Base-by-base conservation (phyloP, 2,329 filamentous ascomycete species). In the Paracoccidioides brasiliensis region DNA sequence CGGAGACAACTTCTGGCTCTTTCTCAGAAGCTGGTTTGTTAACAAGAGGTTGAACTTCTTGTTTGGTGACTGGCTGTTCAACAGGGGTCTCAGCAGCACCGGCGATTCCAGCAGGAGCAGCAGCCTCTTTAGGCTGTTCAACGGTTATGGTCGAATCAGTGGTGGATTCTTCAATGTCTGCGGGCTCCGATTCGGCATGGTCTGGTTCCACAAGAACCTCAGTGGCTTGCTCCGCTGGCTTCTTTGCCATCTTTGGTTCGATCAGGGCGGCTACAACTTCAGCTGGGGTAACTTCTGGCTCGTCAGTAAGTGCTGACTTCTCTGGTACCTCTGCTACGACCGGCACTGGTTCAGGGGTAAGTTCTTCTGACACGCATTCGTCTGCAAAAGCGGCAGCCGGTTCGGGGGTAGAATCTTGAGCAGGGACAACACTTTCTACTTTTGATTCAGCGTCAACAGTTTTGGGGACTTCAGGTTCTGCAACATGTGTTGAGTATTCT, bases 371-470 rank as follows among this genome's bases (percentile, higher is more conserved):
- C 22, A 37, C 28, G 8, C 32, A 37, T 28, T 28, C 33, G 9
- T 38, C 4, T 37, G 33, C 9, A 9, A 55, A 15, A 14, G 40
- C 48, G 12, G 41, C 45, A 40, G 53, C 32, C 6, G 55, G 35
- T 9, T 40, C 52, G 41, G 53, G n/a, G 6, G 55, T 58, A 38
- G 43, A 48, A 41, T 46, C 43, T 33, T 56, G n/a, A 12, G 56
- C 48, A 37, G 55, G 54, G 5, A 43, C 22, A 7, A 6, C 12
- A 15, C 7, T 4, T 22, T 22, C 22, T 14, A 33, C 38, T 33
- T 15, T 14, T n/a, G 43, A 3, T 2, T 48, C 45, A 5, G 30
- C 12, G 38, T 9, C 22, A 33, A 42, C 3, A 3, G 9, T n/a
- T 10, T 53, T 22, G 1, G 22, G 22, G 22, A 22, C 22, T 22